Conservation (phyloP, 2,329 filamentous ascomycete species). For the Cladophialophora carrionii region DNA sequence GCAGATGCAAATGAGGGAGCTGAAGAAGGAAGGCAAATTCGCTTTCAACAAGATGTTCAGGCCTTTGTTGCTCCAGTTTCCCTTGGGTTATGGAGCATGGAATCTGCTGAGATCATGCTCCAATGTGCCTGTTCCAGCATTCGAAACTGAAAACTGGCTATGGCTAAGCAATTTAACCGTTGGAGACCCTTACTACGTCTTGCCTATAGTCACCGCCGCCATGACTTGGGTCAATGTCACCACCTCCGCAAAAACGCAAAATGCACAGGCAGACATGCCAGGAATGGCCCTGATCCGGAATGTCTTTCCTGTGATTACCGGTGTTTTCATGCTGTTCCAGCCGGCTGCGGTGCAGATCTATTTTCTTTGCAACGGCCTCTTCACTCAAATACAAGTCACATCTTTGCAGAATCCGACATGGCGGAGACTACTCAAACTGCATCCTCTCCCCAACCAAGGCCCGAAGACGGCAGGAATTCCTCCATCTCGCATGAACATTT, state of each 20-base stretch:
- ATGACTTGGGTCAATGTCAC: conserved; percentile 63
- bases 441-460: conserved; percentile 12
- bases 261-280: conserved; percentile 37
- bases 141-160: conserved; percentile 69
- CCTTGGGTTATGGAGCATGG: conserved; percentile 81
- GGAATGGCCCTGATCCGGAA: conserved; percentile 42
- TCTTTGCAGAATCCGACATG: conserved; percentile 16
- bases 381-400: conserved; percentile 22
- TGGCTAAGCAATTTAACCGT: conserved; percentile 82
- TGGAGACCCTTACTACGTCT: conserved; percentile 74
- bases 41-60: conserved; percentile 56
- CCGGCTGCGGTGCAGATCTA: conserved; percentile 28
- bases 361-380: conserved; percentile 28
- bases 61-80: conserved; percentile 63
- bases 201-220: conserved; percentile 66
- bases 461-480: not conserved
- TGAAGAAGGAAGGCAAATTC: conserved; percentile 62
- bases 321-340: conserved; percentile 39
- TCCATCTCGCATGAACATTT: conserved; percentile 29
- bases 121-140: conserved; percentile 74
- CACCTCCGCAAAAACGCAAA: conserved; percentile 48
- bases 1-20: conserved; percentile 52
- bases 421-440: conserved; percentile 13
- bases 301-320: conserved; percentile 58
- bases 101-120: conserved; percentile 74